These are phyloP conservation scores for Pyrenochaeta sp. DNA, from an alignment of 2,329 filamentous ascomycete genomes.

Conservation along the genomic window DNA sequence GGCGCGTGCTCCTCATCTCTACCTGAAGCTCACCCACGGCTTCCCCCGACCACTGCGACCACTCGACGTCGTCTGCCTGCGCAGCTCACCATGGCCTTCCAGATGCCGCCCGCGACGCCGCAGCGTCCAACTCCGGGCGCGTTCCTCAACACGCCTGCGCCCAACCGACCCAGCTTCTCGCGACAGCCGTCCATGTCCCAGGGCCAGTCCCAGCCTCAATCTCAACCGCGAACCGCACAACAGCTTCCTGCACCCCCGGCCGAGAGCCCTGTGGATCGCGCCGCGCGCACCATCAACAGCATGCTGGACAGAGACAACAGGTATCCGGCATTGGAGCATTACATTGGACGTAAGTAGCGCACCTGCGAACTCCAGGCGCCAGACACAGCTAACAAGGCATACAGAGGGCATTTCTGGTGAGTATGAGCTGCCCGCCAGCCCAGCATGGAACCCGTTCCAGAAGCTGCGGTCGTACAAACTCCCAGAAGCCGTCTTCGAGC, in stretches of 20 bases:
- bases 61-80: slow-evolving; percentile 7
- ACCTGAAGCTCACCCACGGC: slow-evolving; percentile 34
- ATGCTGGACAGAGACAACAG: slow-evolving; percentile 77
- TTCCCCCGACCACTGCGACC: slow-evolving; percentile 30
- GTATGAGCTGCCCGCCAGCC: slow-evolving; percentile 76
- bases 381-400: slow-evolving; percentile 43
- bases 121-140: slow-evolving; percentile 77
- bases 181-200: slow-evolving; percentile 34
- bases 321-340: slow-evolving; percentile 89
- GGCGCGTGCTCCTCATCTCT: slow-evolving; percentile 40
- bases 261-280: slow-evolving; percentile 74
- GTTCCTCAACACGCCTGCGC: slow-evolving; percentile 77
- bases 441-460: slow-evolving; percentile 88
- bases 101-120: slow-evolving; percentile 59
- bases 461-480: slow-evolving; percentile 86
- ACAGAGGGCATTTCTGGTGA: slow-evolving; percentile 88
- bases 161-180: slow-evolving; percentile 39
- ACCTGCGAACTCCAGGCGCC: no score
- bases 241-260: slow-evolving; percentile 30
- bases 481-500: slow-evolving; percentile 89
- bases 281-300: slow-evolving; percentile 82
- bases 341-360: slow-evolving; percentile 79
- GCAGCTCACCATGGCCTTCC: slow-evolving; percentile 35
- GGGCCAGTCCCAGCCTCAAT: no score
- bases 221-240: slow-evolving; percentile 29